Evolutionary conservation across 2,329 filamentous ascomycete genomes (phyloP), one percentile per base, ranked within the genome.

Genomic region (Penicillium griseofulvum): DNA sequence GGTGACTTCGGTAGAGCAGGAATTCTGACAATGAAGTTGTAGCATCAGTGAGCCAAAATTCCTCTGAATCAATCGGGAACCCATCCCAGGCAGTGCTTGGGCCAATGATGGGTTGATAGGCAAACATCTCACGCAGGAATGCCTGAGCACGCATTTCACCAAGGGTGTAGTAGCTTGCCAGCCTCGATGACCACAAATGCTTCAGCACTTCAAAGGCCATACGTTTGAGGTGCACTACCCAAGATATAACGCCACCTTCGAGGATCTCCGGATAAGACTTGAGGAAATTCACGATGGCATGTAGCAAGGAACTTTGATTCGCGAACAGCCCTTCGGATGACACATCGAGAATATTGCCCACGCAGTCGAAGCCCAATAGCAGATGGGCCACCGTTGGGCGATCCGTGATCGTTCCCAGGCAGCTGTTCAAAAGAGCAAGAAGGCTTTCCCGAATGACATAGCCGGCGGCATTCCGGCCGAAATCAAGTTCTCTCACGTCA

Each of bases 321-420:
- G 86, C 83, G 71, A 96, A 95, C 2, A 88, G 75, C 45, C 91
- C 83, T 28, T 86, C 83, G 1, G 85, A 76, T 48, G 88, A 81
- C 31, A 94, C 77, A 24, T 85, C 85, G 2, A 97, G 78, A 10
- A 82, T 82, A 59, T 86, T 87, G 34, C 87, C 83, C 41, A 86
- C 84, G 65, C 91, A 95, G 53, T 83, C 83, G 71, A 99, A 97
- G 0, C 94, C 94, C 5, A 99, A 84, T 2, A 99, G 79, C 43
- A 96, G 81, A 71, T 99, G 95, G 0, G 93, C 94, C 62, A 99
- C 87, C 2, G 88, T 95, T 5, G 94, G 92, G 63, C 87, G 84
- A 64, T 88, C 83, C 1, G 89, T 87, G 26, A 87, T 88, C 33
- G 88, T 85, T 51, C 83, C 82, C 3, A 99, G 80, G 68, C 90